Conservation (phyloP, 2,329 filamentous ascomycete genomes). For the Fusarium sp. region DNA sequence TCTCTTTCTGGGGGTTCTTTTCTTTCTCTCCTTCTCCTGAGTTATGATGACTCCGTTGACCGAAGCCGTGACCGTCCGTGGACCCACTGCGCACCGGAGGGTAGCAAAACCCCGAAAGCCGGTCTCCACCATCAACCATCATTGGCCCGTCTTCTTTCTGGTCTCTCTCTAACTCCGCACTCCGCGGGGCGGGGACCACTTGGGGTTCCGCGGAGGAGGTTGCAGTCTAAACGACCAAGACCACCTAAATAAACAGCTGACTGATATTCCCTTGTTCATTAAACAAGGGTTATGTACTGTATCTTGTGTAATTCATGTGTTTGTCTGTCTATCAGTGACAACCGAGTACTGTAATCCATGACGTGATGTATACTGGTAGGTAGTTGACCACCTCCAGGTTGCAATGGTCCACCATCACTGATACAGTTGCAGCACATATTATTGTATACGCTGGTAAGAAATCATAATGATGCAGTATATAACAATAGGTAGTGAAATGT, state of each 20-base stretch:
- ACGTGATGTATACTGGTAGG: not conserved
- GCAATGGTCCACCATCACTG: not conserved
- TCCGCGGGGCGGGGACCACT: constrained; percentile 29
- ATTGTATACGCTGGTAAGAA: not conserved
- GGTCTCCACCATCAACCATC: constrained; percentile 4
- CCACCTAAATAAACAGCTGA: not conserved
- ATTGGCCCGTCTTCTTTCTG: constrained; percentile 2
- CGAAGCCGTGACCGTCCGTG: constrained; percentile 12
- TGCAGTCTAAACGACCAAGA: not conserved
- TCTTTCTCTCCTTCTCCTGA: constrained; percentile 9
- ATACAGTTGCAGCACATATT: not conserved
- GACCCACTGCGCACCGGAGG: constrained; percentile 40
- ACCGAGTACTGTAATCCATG: not conserved
- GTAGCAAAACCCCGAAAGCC: constrained; percentile 48
- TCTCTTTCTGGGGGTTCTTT: not conserved
- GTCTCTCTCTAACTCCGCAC: constrained; percentile 36
- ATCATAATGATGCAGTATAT: constrained; percentile 13
- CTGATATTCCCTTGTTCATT: not conserved
- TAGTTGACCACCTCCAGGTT: not conserved
- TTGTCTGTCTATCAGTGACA: not conserved
- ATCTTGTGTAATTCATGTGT: not conserved
- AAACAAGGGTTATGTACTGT: not conserved
- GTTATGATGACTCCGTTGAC: constrained; percentile 11
- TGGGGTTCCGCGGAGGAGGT: constrained; percentile 23
- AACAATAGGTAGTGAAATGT: not conserved